Conservation (phyloP, 2,329 filamentous ascomycete species). For the Paracamarosporium sp. region DNA sequence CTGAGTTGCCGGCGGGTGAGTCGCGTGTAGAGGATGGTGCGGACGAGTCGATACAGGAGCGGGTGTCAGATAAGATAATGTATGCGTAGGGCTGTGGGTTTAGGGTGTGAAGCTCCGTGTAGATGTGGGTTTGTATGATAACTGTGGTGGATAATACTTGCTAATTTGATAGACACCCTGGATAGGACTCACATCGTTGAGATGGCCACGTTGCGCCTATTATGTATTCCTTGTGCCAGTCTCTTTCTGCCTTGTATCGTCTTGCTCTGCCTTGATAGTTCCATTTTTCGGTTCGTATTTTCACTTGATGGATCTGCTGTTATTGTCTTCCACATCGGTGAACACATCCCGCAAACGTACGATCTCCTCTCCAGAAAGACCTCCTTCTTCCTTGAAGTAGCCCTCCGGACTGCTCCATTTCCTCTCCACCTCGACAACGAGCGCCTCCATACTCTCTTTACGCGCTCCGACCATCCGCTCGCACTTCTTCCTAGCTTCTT, state of each 20-base stretch:
- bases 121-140: not conserved
- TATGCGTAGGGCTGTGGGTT: conserved; percentile 16
- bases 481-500: conserved; percentile 26
- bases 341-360: conserved; percentile 18
- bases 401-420: conserved; percentile 28
- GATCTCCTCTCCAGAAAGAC: conserved; percentile 22
- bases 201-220: not conserved
- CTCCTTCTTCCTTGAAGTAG: conserved; percentile 25
- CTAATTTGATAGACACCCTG: not conserved
- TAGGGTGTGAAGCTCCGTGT: not conserved
- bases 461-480: conserved; percentile 45
- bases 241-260: not conserved
- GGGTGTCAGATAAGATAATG: conserved; percentile 30
- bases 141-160: not conserved
- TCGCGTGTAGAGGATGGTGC: not conserved
- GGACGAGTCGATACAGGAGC: conserved; percentile 14
- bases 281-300: not conserved
- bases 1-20: conserved; percentile 4
- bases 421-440: conserved; percentile 23
- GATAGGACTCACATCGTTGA: not conserved
- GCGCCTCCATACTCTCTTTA: conserved; percentile 40
- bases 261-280: not conserved
- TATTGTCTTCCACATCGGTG: conserved; percentile 8
- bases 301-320: not conserved
- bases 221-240: not conserved